phyloP scores from a whole-genome alignment of 2,329 filamentous ascomycete genomes.

The Sarocladium strictum region DNA sequence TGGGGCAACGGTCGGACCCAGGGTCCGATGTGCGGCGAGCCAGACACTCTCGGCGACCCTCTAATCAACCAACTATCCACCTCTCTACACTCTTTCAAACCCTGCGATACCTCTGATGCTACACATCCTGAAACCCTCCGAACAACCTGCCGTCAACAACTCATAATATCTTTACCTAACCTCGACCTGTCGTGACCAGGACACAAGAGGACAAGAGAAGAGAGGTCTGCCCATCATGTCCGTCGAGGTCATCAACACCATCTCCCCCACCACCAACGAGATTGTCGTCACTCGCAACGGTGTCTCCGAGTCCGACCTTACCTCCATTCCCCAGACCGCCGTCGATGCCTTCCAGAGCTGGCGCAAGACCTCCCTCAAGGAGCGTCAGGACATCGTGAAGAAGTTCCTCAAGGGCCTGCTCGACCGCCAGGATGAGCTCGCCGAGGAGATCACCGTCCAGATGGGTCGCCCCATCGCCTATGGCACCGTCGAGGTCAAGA shows the following conservation, averaged over 20 bases:
- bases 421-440: constrained; percentile 71
- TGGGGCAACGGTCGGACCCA: neutral
- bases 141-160: no score
- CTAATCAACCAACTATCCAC: no score
- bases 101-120: no score
- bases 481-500: constrained; percentile 75
- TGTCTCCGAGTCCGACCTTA: constrained; percentile 63
- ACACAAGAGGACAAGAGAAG: no score
- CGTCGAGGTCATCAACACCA: constrained; percentile 63
- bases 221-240: constrained; percentile 50
- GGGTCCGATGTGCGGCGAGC: neutral
- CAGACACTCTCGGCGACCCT: no score
- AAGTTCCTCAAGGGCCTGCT: constrained; percentile 68
- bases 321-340: constrained; percentile 64
- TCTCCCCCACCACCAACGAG: constrained; percentile 86
- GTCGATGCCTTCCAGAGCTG: constrained; percentile 71
- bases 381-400: constrained; percentile 74
- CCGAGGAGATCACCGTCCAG: constrained; percentile 80
- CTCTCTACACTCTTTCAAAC: no score
- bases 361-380: constrained; percentile 65
- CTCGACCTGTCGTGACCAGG: no score
- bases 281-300: constrained; percentile 74
- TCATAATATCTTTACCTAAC: no score
- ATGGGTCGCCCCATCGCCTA: constrained; percentile 94
- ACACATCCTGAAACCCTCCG: no score